A percentile compares a stretch with the other conserved stretches of the same genome.
These are phyloP conservation scores for Pleurotus giganteus DNA, from an alignment of 768 basidiomycete genomes.

Conservation along the genomic window DNA sequence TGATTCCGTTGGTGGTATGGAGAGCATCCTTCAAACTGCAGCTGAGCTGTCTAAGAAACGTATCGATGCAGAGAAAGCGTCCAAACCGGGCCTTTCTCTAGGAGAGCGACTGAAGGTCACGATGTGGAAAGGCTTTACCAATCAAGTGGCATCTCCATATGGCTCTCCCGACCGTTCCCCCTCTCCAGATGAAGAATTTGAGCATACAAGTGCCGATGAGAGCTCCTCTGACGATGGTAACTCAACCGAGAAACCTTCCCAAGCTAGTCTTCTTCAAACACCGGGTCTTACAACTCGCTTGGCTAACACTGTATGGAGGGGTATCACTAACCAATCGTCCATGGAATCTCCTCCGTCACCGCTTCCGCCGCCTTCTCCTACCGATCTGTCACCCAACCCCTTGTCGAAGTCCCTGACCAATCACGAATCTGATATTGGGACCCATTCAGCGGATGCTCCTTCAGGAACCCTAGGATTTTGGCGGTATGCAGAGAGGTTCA, in stretches of 20 bases:
- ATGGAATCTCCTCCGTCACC: conserved; percentile 62
- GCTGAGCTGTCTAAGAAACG: conserved; percentile 57
- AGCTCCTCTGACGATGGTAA: conserved; percentile 36
- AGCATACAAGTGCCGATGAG: conserved; percentile 22
- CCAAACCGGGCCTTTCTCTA: conserved; percentile 38
- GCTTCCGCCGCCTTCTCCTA: conserved; percentile 31
- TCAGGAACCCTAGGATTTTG: conserved; percentile 45
- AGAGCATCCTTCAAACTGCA: conserved; percentile 66
- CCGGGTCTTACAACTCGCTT: conserved; percentile 49
- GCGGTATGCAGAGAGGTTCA: conserved; percentile 72
- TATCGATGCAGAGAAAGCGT: conserved; percentile 31
- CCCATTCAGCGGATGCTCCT: conserved; percentile 15
- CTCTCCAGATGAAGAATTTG: conserved; percentile 29
- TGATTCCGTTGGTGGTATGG: conserved; percentile 65
- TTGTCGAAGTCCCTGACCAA: conserved; percentile 15
- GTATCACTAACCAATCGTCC: conserved; percentile 71
- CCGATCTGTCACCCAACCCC: conserved; percentile 15
- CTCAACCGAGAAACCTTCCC: conserved; percentile 39
- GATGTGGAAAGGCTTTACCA: conserved; percentile 69
- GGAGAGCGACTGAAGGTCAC: conserved; percentile 55
- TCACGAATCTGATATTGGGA: conserved; percentile 1
- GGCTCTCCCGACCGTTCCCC: conserved; percentile 32
- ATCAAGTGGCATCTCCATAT: conserved; percentile 41
- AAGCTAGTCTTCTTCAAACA: conserved; percentile 13
- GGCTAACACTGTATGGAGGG: conserved; percentile 69